phyloP scores from a whole-genome alignment of 352 stramenopile species.

The Elongisporangium undulatum region DNA sequence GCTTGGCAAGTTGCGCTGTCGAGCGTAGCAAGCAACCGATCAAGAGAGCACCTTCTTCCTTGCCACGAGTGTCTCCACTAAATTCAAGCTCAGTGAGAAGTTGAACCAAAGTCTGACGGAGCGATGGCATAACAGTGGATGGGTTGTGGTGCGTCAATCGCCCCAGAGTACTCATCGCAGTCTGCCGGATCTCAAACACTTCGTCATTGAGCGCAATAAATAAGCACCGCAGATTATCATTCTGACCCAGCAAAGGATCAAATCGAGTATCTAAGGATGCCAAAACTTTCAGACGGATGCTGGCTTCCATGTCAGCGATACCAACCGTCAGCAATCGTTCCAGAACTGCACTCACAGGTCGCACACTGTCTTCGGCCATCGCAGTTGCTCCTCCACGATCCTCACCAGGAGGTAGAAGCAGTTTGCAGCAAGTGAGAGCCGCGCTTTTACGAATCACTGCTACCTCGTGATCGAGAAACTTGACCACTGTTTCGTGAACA shows the following conservation, averaged over 20 bases:
- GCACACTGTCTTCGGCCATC: constrained; percentile 68
- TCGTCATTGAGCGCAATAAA: constrained; percentile 89
- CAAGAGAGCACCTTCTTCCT: constrained; percentile 79
- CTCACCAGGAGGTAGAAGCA: constrained; percentile 69
- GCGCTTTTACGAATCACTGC: constrained; percentile 81
- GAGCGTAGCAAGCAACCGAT: constrained; percentile 78
- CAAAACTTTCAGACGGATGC: constrained; percentile 77
- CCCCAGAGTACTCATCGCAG: constrained; percentile 84
- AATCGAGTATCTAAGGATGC: constrained; percentile 79
- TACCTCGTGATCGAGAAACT: constrained; percentile 85
- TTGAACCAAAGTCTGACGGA: constrained; percentile 83
- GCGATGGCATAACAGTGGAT: constrained; percentile 70
- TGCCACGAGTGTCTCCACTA: constrained; percentile 72
- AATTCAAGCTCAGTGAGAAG: constrained; percentile 86
- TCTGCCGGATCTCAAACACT: constrained; percentile 85
- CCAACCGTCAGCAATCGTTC: constrained; percentile 79
- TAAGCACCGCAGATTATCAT: constrained; percentile 80
- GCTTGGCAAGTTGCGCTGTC: constrained; percentile 72
- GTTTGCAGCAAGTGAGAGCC: constrained; percentile 85
- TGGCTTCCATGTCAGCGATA: constrained; percentile 84
- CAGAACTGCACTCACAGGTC: constrained; percentile 68
- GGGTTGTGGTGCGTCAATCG: constrained; percentile 84
- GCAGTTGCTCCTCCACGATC: constrained; percentile 29
- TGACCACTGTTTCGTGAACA: constrained; percentile 84
- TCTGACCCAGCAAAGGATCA: constrained; percentile 71